Evolutionary conservation across 495 filamentous ascomycete genomes (phyloP), one percentile per base, ranked within the genome.

Genomic region (Lasiosphaeris hirsuta): DNA sequence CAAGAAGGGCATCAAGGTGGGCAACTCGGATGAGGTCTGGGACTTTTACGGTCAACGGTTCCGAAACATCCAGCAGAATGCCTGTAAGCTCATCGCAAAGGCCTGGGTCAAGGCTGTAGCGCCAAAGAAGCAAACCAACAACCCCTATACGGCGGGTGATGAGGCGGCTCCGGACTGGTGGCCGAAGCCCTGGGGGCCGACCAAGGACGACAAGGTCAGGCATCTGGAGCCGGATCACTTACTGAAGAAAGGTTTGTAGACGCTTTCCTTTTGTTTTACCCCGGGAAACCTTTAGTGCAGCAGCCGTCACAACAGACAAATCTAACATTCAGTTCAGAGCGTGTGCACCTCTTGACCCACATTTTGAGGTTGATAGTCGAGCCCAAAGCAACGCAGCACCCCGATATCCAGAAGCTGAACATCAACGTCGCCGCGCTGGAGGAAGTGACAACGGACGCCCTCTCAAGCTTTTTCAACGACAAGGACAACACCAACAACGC

Each of bases 171-270:
- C 92, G 10, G 76, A 77, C 14, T 96, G 90, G 89, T 97, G 92
- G 92, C 90, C 90, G 0, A 75, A 78, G 15, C 80, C 83, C 9
- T 75, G 68, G 64, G 76, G 75, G 0, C 51, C 73, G 0, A 63
- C 62, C 13, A 62, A 64, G 50, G 64, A 70, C 8, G 64, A 72
- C 8, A 64, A 51, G 53, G 69, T 81, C 14, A 76, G 82, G 30
- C 90, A 94, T 69, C 89, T 82, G 64, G 92, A 96, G 73, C 91
- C 92, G 0, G 90, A 96, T 62, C 92, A 97, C 69, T 62, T 92
- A 34, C 77, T 78, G 61, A 96, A 89, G 75, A 80, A 81, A 57
- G 84, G 90, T 94, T 72, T 17, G 54, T 44, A 14, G 8, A 35
- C 14, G 4, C 14, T 5, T 39, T 40, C 6, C 10, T 34, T 14